Conservation (phyloP, 768 basidiomycete species). For the Rhodotorula taiwanensis region DNA sequence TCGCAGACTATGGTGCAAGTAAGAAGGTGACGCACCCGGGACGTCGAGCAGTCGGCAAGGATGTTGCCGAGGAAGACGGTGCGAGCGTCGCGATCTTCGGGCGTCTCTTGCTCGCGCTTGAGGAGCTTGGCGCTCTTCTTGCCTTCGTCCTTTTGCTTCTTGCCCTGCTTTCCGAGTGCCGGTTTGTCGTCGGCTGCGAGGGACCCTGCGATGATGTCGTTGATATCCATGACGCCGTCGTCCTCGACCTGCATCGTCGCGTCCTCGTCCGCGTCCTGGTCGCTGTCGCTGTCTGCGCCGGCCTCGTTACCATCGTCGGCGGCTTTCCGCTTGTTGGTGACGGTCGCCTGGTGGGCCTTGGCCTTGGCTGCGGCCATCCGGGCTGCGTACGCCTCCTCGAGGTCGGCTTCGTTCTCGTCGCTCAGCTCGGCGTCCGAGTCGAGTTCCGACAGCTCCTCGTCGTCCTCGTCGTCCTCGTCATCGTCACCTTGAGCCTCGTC, state of each 20-base stretch:
- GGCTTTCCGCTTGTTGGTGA: background rate
- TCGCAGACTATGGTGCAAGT: background rate
- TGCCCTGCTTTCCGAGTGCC: conserved; percentile 39
- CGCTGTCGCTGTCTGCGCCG: background rate
- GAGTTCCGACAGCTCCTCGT: background rate
- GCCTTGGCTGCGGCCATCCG: background rate
- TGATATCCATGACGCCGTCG: conserved; percentile 10
- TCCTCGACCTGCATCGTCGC: background rate
- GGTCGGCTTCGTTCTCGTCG: background rate
- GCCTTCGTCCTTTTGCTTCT: conserved; percentile 41
- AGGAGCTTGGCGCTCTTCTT: conserved; percentile 38
- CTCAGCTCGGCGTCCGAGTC: background rate
- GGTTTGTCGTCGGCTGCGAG: conserved; percentile 34
- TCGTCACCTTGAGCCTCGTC: background rate
- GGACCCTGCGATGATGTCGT: conserved; percentile 18
- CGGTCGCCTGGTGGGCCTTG: background rate
- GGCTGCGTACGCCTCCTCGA: background rate
- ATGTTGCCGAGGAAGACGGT: conserved; percentile 92
- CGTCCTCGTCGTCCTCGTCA: background rate
- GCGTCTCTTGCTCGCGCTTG: conserved; percentile 53
- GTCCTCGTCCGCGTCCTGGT: background rate
- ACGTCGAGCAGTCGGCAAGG: conserved; percentile 64
- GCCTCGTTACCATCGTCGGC: background rate
- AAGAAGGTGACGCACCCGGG: conserved; percentile 53
- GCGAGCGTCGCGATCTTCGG: conserved; percentile 64